A percentile compares a stretch with the other conserved stretches of the same genome.
These are phyloP conservation scores for Lolium rigidum DNA, from an alignment of 176 grass and related monocot genomes.

Conservation along the genomic window DNA sequence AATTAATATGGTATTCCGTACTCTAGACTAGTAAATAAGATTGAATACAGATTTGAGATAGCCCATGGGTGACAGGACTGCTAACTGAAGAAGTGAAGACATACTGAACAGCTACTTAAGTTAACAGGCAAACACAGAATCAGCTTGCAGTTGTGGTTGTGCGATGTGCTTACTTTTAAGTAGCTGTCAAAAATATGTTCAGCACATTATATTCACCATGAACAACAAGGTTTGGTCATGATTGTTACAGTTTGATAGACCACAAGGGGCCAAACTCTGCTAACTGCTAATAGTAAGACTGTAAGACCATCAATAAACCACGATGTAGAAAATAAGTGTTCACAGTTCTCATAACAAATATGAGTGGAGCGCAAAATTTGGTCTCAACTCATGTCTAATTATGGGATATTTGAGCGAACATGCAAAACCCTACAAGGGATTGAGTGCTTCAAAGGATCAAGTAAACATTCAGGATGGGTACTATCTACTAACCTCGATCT, in stretches of 20 bases:
- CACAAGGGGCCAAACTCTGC: not conserved
- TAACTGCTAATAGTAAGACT: not conserved
- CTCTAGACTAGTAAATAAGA: not conserved
- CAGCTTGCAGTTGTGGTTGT: not conserved
- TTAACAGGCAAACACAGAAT: constrained; percentile 2
- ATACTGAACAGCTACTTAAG: not conserved
- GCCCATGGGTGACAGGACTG: not conserved
- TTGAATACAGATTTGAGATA: not conserved
- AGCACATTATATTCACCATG: not conserved
- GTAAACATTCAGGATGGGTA: not conserved
- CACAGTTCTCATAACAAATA: not conserved
- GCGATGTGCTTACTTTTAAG: not conserved
- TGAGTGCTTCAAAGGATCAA: not conserved
- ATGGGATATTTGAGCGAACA: constrained; percentile 18
- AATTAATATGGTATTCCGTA: not conserved
- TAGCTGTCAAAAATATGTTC: not conserved
- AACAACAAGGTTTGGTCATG: not conserved
- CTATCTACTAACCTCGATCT: constrained; percentile 65
- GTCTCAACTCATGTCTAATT: not conserved
- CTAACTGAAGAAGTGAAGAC: not conserved
- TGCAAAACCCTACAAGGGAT: not conserved
- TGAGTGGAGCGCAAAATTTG: not conserved
- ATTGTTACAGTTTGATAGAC: not conserved
- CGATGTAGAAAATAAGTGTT: not conserved
- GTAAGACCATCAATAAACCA: not conserved